Conservation (phyloP, 129 eudicot species). For the Artemisia argyi region DNA sequence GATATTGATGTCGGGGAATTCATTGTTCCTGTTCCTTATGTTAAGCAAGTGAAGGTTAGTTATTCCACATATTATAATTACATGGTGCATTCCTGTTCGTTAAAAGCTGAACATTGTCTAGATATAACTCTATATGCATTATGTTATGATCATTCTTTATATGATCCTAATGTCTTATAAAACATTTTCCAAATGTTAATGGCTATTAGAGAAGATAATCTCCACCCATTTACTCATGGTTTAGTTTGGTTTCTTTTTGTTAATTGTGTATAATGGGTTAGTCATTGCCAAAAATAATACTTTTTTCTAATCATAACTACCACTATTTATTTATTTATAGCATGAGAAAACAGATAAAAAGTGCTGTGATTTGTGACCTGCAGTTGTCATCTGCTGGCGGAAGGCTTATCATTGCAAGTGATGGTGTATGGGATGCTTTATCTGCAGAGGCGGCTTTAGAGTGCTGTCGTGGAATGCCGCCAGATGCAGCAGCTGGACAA, state of each 20-base stretch:
- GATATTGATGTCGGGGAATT: slow-evolving; percentile 97
- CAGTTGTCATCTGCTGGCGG: slow-evolving; percentile 94
- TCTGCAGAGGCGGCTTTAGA: slow-evolving; percentile 80
- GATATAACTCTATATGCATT: not conserved
- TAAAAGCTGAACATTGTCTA: not conserved
- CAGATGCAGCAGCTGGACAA: slow-evolving; percentile 95
- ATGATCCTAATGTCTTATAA: not conserved
- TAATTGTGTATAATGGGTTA: no score
- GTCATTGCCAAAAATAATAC: no score
- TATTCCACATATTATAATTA: not conserved
- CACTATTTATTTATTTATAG: no score
- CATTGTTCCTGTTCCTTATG: slow-evolving; percentile 92
- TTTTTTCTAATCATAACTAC: no score
- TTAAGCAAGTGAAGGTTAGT: slow-evolving; percentile 95
- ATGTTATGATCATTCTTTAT: not conserved
- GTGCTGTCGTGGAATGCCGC: slow-evolving; percentile 80
- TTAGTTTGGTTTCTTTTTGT: not conserved
- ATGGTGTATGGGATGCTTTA: slow-evolving; percentile 98
- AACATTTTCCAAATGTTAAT: not conserved
- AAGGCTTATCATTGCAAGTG: slow-evolving; percentile 84
- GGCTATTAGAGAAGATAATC: not conserved
- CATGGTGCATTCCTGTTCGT: not conserved
- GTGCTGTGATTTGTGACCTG: slow-evolving; percentile 17
- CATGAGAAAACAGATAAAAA: not conserved
- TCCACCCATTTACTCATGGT: not conserved